Evolutionary conservation across 306 rosid species (phyloP), one percentile per base, ranked within the genome.

Genomic region (Cucurbita moschata): DNA sequence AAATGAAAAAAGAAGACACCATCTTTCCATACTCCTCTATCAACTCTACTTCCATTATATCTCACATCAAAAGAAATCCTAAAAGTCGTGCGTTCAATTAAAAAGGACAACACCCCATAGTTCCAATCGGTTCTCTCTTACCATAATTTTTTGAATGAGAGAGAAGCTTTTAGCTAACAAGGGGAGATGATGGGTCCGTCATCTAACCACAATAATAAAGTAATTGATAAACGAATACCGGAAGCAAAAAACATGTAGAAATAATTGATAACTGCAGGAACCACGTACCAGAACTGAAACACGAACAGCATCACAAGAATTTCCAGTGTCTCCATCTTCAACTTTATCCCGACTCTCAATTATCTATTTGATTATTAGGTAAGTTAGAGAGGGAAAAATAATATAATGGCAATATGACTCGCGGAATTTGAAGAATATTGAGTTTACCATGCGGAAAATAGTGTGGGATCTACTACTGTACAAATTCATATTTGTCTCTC

Each of bases 401-500:
- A 66, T 71, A 44, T 21, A 74, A 69, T 42, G 55, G 77, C 73
- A 40, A 38, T 4, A 51, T 62, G 59, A 64, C 46, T n/a, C 11
- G 15, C 7, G 76, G 10, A 40, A 79, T 55, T 16, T 2, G 57
- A 77, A 61, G 83, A 78, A 52, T 57, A 73, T 13, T 57, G 50
- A 13, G 21, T 14, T 77, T 87, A 94, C 98, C 98, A 94, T 94
- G 77, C 98, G 95, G 73, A 94, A 94, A 79, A 94, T 94, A 75
- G 98, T 94, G 79, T 94, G 97, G 43, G 98, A 94, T 76, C 98
- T 89, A 61, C 98, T 94, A 79, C 98, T 89, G 83, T 90, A 86
- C 65, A 90, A 46, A 75, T 94, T 94, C 98, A 94, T 94, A 76
- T 89, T 94, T 82, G 98, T 90, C 87, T 94, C 97, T 75, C 97